phyloP scores from a whole-genome alignment of 2,329 filamentous ascomycete genomes.

The Dactylellina sp. region DNA sequence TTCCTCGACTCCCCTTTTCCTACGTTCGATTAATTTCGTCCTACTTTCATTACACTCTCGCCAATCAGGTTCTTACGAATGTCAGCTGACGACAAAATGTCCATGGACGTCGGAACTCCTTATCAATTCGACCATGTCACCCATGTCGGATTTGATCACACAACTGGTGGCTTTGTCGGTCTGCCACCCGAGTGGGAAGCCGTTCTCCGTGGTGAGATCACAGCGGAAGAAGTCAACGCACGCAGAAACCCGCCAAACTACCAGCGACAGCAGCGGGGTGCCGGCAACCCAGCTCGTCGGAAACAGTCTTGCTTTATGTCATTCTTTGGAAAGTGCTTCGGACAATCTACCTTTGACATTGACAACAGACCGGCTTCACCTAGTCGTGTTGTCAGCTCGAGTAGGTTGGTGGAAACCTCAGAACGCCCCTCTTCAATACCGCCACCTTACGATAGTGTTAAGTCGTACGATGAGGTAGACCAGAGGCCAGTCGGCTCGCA shows the following conservation, averaged over 20 bases:
- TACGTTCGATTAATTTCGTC: not conserved
- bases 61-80: conserved; percentile 33
- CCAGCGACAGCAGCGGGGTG: conserved; percentile 45
- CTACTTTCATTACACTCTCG: conserved; percentile 9
- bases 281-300: conserved; percentile 22
- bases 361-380: conserved; percentile 37
- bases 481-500: conserved; percentile 47
- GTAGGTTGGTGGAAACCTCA: conserved; percentile 55
- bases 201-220: conserved; percentile 69
- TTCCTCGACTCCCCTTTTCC: not conserved
- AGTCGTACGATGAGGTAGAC: conserved; percentile 56
- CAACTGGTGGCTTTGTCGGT: conserved; percentile 92
- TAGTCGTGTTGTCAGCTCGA: conserved; percentile 51
- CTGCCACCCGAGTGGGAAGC: conserved; percentile 96
- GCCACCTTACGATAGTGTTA: conserved; percentile 56
- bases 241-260: conserved; percentile 52
- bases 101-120: conserved; percentile 86
- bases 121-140: conserved; percentile 97
- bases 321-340: conserved; percentile 44
- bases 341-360: conserved; percentile 37
- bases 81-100: conserved; percentile 56
- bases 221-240: conserved; percentile 52
- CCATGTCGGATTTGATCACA: conserved; percentile 94
- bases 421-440: conserved; percentile 53
- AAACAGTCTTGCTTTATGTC: conserved; percentile 48